Evolutionary conservation across 2,329 filamentous ascomycete genomes (phyloP).

Genomic region (Apiospora pterosperma): DNA sequence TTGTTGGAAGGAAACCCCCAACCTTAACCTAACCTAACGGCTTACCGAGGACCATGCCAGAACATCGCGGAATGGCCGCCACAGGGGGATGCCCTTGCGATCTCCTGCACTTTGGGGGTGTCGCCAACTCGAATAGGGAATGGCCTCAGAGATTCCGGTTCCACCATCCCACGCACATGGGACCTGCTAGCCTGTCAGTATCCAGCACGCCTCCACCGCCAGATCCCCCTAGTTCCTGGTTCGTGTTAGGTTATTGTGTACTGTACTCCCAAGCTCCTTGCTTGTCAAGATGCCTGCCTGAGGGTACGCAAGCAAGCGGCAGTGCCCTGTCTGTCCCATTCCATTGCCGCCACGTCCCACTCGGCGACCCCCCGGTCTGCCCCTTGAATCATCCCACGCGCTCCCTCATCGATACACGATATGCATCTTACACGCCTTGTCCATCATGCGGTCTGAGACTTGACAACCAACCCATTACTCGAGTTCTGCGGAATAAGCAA

Average conservation of each 20-base stretch:
- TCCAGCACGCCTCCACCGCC: background rate
- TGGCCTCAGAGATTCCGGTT: background rate
- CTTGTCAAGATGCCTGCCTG: background rate
- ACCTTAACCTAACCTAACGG: background rate
- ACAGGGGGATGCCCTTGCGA: background rate
- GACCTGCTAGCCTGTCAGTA: slow-evolving; percentile 2
- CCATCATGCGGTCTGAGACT: background rate
- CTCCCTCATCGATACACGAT: background rate
- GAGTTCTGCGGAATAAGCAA: no score
- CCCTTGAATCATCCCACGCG: background rate
- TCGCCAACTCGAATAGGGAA: background rate
- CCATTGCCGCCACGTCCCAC: background rate
- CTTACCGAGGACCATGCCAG: background rate
- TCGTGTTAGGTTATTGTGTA: background rate
- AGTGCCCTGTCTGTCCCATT: background rate
- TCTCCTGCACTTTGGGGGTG: background rate
- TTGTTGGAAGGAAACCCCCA: background rate
- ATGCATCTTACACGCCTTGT: background rate
- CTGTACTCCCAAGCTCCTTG: background rate
- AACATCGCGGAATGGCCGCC: no score
- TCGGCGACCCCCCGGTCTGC: background rate
- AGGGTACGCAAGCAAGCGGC: background rate
- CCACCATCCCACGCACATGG: slow-evolving; percentile 5
- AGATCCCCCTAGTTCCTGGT: background rate
- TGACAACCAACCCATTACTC: background rate